Percentiles rank a stretch among this genome's conserved stretches.
Conservation (phyloP, 768 basidiomycete genomes). For the Dendrothele bispora region DNA sequence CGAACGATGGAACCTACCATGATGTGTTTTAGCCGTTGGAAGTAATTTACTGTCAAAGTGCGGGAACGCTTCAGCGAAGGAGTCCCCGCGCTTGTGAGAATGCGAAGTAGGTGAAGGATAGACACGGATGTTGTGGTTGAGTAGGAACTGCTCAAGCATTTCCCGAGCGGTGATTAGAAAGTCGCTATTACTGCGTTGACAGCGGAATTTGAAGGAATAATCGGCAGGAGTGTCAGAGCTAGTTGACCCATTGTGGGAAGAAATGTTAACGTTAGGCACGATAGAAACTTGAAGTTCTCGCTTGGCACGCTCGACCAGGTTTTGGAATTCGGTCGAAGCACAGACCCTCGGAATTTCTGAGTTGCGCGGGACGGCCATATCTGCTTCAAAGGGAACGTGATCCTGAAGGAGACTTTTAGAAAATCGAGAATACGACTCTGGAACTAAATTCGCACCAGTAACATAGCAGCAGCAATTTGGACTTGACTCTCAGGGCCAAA, state of each 20-base stretch:
- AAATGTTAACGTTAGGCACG: conserved; percentile 71
- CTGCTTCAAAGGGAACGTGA: conserved; percentile 95
- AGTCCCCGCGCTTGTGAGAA: conserved; percentile 84
- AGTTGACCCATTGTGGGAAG: conserved; percentile 45
- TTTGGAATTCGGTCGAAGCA: conserved; percentile 76
- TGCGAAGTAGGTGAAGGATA: conserved; percentile 80
- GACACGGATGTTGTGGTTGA: conserved; percentile 79
- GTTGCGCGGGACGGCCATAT: conserved; percentile 86
- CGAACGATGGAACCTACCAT: conserved; percentile 34
- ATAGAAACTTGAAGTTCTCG: conserved; percentile 93
- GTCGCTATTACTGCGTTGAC: conserved; percentile 94
- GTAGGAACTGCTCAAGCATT: conserved; percentile 88
- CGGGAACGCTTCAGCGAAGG: conserved; percentile 93
- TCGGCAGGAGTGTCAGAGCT: conserved; percentile 63
- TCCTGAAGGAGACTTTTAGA: conserved; percentile 51
- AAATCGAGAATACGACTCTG: background rate
- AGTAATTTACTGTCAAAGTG: conserved; percentile 96
- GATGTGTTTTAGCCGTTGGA: conserved; percentile 67
- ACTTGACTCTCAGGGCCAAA: conserved; percentile 97
- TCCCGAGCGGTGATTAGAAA: conserved; percentile 88
- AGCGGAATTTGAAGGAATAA: conserved; percentile 92
- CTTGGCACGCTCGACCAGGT: conserved; percentile 89
- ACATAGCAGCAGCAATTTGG: conserved; percentile 94
- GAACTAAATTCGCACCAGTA: conserved; percentile 62
- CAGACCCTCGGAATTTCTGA: conserved; percentile 76